Percentiles rank a stretch among this genome's conserved stretches.
phyloP scores from a whole-genome alignment of 2,329 filamentous ascomycete species.

The Alternaria infectoria region DNA sequence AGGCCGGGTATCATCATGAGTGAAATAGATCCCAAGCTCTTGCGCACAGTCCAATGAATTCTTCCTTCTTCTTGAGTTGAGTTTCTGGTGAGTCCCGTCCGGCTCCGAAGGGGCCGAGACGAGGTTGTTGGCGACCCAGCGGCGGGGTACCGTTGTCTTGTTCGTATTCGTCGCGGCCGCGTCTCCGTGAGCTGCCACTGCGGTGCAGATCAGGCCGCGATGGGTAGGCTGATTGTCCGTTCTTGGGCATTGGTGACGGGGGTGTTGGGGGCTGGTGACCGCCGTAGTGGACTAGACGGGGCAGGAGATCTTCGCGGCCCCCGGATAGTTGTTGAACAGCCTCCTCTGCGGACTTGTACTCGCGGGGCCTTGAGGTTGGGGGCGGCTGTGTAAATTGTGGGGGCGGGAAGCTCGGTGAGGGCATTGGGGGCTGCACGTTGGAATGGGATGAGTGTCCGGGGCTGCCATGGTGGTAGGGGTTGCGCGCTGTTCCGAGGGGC shows the following conservation, averaged over 20 bases:
- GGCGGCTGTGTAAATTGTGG: conserved; percentile 57
- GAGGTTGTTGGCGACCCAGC: conserved; percentile 66
- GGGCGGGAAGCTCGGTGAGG: conserved; percentile 77
- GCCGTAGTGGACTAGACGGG: conserved; percentile 93
- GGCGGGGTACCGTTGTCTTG: conserved; percentile 84
- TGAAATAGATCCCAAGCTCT: conserved; percentile 97
- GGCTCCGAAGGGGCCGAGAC: conserved; percentile 73
- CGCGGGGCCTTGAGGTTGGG: conserved; percentile 68
- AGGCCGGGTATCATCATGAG: conserved; percentile 61
- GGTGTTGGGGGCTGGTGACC: conserved; percentile 93
- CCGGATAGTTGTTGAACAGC: conserved; percentile 88
- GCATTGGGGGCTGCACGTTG: conserved; percentile 70
- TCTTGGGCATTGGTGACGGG: conserved; percentile 72
- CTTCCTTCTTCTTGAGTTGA: conserved; percentile 85
- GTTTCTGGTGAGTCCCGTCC: conserved; percentile 84
- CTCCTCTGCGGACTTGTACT: conserved; percentile 96
- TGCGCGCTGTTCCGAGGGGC: conserved; percentile 60
- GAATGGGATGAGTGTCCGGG: conserved; percentile 69
- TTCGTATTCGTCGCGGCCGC: conserved; percentile 89
- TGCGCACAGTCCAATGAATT: conserved; percentile 85
- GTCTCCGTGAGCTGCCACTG: conserved; percentile 71
- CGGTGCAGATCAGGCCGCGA: conserved; percentile 46
- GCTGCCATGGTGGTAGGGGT: conserved; percentile 66
- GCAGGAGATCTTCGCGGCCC: conserved; percentile 89
- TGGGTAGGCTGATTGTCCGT: conserved; percentile 37